phyloP scores from a whole-genome alignment of 345 rosid species.

The Hirschfeldia incana region DNA sequence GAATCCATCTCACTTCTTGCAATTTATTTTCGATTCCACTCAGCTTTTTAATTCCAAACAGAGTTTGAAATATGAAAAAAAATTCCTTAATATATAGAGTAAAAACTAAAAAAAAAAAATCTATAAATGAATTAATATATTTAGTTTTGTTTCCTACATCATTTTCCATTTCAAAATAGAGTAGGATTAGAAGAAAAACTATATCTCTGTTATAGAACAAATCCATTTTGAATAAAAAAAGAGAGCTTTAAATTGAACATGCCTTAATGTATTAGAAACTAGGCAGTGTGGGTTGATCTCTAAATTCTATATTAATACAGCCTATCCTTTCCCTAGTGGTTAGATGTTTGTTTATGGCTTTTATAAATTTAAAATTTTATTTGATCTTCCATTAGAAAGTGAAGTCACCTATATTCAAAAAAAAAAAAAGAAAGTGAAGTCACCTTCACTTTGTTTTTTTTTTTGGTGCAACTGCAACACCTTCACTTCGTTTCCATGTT shows the following conservation, averaged over 20 bases:
- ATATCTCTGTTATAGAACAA: neutral
- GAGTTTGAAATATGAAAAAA: too few relatives aligned
- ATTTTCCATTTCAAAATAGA: neutral
- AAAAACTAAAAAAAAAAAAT: too few relatives aligned
- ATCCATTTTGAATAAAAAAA: neutral
- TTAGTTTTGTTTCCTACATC: too few relatives aligned
- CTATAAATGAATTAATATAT: too few relatives aligned
- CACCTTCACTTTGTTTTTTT: neutral
- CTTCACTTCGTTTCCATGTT: neutral
- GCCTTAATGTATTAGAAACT: neutral
- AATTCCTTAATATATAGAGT: too few relatives aligned
- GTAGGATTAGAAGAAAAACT: neutral
- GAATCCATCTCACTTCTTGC: neutral
- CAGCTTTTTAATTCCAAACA: neutral
- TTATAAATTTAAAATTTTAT: neutral
- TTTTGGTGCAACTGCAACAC: neutral
- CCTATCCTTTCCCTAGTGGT: neutral
- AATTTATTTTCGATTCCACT: neutral
- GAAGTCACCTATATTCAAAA: neutral
- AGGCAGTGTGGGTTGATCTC: neutral
- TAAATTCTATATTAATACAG: neutral
- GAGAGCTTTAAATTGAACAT: neutral
- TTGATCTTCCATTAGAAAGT: neutral
- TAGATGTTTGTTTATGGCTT: neutral
- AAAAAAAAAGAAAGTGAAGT: neutral